Evolutionary conservation across 73 alveolate species (phyloP).

Genomic region (Blepharisma japonicum): DNA sequence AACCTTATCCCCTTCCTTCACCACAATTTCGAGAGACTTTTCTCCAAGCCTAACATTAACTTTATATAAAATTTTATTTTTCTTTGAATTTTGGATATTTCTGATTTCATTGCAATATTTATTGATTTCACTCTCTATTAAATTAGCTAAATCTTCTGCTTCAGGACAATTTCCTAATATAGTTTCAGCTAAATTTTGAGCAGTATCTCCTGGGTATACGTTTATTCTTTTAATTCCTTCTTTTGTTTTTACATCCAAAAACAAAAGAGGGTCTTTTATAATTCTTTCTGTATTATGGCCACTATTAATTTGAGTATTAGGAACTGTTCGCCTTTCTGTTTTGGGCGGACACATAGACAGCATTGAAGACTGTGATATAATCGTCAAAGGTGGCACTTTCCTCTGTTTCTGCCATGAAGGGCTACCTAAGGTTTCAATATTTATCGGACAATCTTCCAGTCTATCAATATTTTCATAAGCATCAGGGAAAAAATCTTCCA

Average conservation of each 20-base stretch:
- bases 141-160: not conserved
- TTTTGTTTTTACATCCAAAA: not conserved
- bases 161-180: not conserved
- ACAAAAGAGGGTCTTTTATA: conserved; percentile 13
- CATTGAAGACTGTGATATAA: not conserved
- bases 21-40: not conserved
- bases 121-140: not conserved
- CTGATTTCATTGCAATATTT: not conserved
- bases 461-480: not conserved
- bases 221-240: not conserved
- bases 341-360: not conserved
- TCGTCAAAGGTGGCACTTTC: conserved; percentile 20
- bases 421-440: conserved; percentile 12
- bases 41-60: not conserved
- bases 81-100: not conserved
- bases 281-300: conserved; percentile 22
- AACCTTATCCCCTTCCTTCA: not conserved
- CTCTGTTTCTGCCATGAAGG: conserved; percentile 7
- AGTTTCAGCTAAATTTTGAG: conserved; percentile 8
- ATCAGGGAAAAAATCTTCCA: not conserved
- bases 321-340: not conserved
- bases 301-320: not conserved
- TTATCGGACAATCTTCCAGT: not conserved
- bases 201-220: not conserved
- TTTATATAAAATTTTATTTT: conserved; percentile 2